phyloP scores from a whole-genome alignment of 2,329 filamentous ascomycete species.

The Fonsecaea erecta region DNA sequence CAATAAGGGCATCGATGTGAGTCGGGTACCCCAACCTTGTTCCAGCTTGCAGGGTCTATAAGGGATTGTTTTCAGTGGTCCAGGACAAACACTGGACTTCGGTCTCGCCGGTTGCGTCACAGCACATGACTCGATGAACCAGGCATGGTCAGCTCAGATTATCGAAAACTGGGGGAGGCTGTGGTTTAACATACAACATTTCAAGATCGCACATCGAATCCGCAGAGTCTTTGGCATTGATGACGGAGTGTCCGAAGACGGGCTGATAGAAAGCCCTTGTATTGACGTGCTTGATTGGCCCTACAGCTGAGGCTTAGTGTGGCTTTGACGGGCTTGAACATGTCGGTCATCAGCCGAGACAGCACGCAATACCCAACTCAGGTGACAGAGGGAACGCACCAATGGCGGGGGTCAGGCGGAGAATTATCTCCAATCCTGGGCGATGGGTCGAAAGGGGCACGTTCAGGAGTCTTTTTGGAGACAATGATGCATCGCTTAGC shows the following conservation, averaged over 20 bases:
- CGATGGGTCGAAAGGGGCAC: not conserved
- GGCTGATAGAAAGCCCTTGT: not conserved
- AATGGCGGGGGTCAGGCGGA: not conserved
- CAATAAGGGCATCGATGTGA: not conserved
- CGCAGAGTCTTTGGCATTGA: not conserved
- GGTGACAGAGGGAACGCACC: not conserved
- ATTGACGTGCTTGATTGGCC: constrained; percentile 1
- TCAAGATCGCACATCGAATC: not conserved
- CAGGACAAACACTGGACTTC: not conserved
- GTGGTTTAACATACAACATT: constrained; percentile 6
- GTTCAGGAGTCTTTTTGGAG: not conserved
- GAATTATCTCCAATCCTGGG: not conserved
- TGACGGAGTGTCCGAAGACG: not conserved
- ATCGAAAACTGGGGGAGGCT: constrained; percentile 1
- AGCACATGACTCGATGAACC: not conserved
- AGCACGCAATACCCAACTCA: constrained; percentile 9
- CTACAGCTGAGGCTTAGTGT: constrained; percentile 9
- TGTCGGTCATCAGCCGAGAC: not conserved
- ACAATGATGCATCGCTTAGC: constrained; percentile 11
- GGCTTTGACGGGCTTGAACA: constrained; percentile 10
- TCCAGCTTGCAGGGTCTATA: not conserved
- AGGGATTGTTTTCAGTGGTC: not conserved
- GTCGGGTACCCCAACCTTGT: not conserved
- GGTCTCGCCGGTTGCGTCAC: not conserved
- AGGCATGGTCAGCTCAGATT: not conserved